Evolutionary conservation across 164 flowering plant genomes (phyloP), one percentile per base, ranked within the genome.

Genomic region (Chimonanthus salicifolius): DNA sequence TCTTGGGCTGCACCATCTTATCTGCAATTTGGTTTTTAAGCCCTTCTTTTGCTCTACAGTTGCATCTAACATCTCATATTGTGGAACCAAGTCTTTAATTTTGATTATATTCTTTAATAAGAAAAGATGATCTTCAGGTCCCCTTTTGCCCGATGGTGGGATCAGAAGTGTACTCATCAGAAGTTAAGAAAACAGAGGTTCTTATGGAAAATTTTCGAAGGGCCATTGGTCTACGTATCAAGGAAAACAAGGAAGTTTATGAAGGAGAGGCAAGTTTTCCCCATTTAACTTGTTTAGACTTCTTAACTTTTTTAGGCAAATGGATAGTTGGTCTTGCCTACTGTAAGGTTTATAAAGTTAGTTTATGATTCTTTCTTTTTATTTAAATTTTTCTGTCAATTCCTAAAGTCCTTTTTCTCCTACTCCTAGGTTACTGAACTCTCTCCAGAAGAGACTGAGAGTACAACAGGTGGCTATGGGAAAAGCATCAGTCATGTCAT

Each of bases 121-220:
- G 3, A 62, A 47, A 47, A 66, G 20, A 47, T 65, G 4, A 8
- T 64, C 49, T 78, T 75, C 79, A 94, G 99, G 99, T 95, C 78
- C 99, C 99, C 16, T 96, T 96, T 78, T 94, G 97, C 78, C 98
- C 98, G 50, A 94, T 96, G 99, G 99, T 94, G 75, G 99, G 99
- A 7, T 94, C 98, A 45, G 98, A 96, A 82, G 98, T 96, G 21
- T 96, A 94, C 81, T 96, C 99, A 7, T 89, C 97, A 47, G 99
- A 96, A 85, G 98, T 96, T 1, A 94, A 92, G 86, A 96, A 96
- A 82, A 96, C 99, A 6, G 99, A 91, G 88, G 89, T 94, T 74
- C 80, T 96, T n/a, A 96, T 96, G 99, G 98, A 96, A 78, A 89
- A 94, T 75, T 96, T 96, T 49, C 79, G 99, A 70, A 81, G 97